A percentile compares a stretch with the other conserved stretches of the same genome.
Conservation (phyloP, 345 rosid species). For the Linum tenue region DNA sequence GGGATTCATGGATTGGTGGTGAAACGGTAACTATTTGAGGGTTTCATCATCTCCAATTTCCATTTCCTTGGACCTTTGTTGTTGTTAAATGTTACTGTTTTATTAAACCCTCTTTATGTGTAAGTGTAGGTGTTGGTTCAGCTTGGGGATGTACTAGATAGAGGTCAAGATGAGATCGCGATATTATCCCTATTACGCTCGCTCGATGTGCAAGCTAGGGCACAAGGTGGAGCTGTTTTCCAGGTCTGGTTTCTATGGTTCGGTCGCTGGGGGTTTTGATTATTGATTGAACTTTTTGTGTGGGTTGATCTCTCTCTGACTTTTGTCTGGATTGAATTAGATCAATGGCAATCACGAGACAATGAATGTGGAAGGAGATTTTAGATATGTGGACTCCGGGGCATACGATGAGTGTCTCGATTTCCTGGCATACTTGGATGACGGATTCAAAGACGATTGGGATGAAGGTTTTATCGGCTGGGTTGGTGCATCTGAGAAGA, state of each 20-base stretch:
- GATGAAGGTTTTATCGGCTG: constrained; percentile 66
- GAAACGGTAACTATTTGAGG: constrained; percentile 37
- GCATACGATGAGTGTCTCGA: constrained; percentile 70
- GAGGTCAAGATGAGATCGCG: constrained; percentile 82
- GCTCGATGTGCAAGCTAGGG: constrained; percentile 65
- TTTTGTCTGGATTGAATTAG: constrained; percentile 18
- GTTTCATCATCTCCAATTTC: not conserved
- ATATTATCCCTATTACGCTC: constrained; percentile 68
- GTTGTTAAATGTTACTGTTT: too few species aligned
- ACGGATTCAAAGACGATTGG: constrained; percentile 38
- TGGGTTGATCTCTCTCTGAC: too few species aligned
- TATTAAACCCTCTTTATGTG: constrained; percentile 2
- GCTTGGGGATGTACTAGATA: constrained; percentile 88
- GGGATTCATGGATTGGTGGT: constrained; percentile 69
- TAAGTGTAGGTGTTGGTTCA: constrained; percentile 58
- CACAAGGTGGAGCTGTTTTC: constrained; percentile 83
- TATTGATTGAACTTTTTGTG: too few species aligned
- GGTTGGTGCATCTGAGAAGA: constrained; percentile 35
- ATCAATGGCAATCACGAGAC: constrained; percentile 93
- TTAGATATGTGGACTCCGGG: constrained; percentile 63
- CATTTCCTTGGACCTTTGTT: not conserved
- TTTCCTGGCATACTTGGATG: constrained; percentile 61
- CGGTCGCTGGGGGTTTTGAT: too few species aligned
- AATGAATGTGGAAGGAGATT: constrained; percentile 90
- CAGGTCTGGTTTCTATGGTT: constrained; percentile 39